Evolutionary conservation across 2,329 filamentous ascomycete species (phyloP).

Genomic region (Achaetomium macrosporum): DNA sequence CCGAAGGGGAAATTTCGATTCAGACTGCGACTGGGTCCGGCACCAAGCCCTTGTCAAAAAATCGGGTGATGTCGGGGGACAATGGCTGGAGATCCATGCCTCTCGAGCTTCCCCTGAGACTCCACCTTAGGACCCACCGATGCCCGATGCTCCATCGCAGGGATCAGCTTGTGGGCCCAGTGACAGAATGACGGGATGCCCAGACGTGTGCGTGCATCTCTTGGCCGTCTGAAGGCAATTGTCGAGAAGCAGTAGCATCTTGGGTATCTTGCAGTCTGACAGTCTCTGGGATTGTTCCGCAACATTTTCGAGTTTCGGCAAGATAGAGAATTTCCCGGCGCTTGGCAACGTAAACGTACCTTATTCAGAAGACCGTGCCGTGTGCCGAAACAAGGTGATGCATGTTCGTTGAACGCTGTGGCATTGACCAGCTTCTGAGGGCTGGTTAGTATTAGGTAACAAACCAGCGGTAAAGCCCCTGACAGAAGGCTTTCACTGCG

Average conservation of each 20-base stretch:
- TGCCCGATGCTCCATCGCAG: constrained; percentile 8
- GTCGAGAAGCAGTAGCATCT: background rate
- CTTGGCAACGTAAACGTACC: background rate
- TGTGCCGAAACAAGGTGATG: constrained; percentile 7
- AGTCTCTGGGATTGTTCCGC: background rate
- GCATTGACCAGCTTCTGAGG: background rate
- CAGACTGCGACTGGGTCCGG: background rate
- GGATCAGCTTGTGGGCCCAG: background rate
- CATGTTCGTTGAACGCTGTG: background rate
- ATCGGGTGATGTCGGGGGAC: constrained; percentile 20
- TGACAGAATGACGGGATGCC: background rate
- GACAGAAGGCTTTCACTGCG: background rate
- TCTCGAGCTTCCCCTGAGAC: constrained; percentile 20
- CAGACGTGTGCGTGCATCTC: background rate
- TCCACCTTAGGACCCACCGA: constrained; percentile 13
- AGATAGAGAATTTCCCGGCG: constrained; percentile 8
- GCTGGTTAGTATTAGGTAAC: constrained; percentile 12
- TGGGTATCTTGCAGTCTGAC: background rate
- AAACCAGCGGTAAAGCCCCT: constrained; percentile 9
- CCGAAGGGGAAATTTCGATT: constrained; percentile 9
- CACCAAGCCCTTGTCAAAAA: constrained; percentile 8
- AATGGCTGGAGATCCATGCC: constrained; percentile 15
- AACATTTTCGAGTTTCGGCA: background rate
- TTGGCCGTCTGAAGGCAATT: background rate
- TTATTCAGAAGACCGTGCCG: background rate